phyloP scores from a whole-genome alignment of 768 basidiomycete genomes.

The Termitomyces sp. region DNA sequence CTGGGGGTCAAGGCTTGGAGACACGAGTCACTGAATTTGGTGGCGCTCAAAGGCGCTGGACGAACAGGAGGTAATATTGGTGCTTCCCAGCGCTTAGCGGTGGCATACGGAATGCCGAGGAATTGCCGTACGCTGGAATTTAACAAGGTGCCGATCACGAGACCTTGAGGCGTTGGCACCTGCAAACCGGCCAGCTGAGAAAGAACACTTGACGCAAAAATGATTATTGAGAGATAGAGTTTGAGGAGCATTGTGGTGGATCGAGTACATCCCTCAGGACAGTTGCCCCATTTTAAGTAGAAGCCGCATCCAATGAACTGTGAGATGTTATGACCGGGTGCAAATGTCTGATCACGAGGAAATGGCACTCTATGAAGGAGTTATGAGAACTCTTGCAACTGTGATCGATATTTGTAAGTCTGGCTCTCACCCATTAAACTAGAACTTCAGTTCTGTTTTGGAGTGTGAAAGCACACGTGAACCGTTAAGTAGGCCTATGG shows the following conservation, averaged over 20 bases:
- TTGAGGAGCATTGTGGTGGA: conserved; percentile 1
- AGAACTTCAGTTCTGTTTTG: neutral
- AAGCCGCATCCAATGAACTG: neutral
- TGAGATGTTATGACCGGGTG: neutral
- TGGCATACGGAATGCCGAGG: conserved; percentile 30
- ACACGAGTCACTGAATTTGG: conserved; percentile 25
- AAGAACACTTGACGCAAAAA: neutral
- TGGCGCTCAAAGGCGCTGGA: conserved; percentile 19
- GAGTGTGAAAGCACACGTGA: neutral
- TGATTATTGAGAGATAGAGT: neutral
- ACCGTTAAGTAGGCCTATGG: neutral
- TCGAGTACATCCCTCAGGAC: conserved; percentile 12
- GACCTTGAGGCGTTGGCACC: conserved; percentile 26
- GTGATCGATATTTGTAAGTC: neutral
- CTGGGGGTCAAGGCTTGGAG: conserved; percentile 19
- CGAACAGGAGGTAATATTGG: conserved; percentile 20
- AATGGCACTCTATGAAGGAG: neutral
- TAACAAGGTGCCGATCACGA: conserved; percentile 21
- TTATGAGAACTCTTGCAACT: neutral
- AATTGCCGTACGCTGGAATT: conserved; percentile 27
- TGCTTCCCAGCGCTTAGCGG: conserved; percentile 26
- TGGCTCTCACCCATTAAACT: neutral
- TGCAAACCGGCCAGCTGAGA: conserved; percentile 14
- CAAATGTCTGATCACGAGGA: conserved; percentile 3
- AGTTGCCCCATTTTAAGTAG: neutral